Evolutionary conservation across 1,139 yeast species (phyloP), one percentile per base, ranked within the genome.

Genomic region (Zygosaccharomyces pseudobailii): DNA sequence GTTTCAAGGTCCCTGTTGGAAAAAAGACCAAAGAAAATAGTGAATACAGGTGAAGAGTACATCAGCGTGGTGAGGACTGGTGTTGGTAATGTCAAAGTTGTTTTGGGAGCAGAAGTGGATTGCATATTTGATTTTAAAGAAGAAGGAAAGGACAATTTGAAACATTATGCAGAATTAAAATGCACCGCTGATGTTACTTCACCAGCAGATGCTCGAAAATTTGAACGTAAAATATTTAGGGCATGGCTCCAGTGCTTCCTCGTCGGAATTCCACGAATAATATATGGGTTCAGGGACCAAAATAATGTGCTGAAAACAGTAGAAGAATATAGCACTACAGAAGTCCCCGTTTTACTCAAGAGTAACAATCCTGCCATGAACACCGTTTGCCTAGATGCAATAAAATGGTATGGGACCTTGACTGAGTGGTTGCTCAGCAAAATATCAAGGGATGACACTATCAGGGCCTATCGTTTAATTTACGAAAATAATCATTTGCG

Each of bases 191-290:
- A 74, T 6, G 72, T 90, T 0, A 74, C 71, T 28, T 73, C 69
- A 5, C 40, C 55, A 5, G 52, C 60, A 20, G 66, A 66, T 23
- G 61, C 65, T 1, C 59, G 56, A 30, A 57, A 53, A 37, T 89
- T 90, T 61, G 96, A 90, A 62, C 77, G 67, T 65, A 89, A 82
- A 63, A 67, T 90, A 38, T 79, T 84, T 64, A 79, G 74, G 52
- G 76, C 94, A 0, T 94, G 99, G 99, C 89, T 96, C 3, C 97
- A 90, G 69, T 84, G 95, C 53, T 94, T 90, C 65, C 70, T 94
- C 36, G 74, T 88, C 45, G 98, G 98, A 3, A 76, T 90, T 17
- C 82, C 84, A 8, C 79, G 78, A 51, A 75, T 92, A 3, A 78
- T 87, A 1, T 87, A 87, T 62, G 99, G 97, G 0, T 92, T 86